Base-by-base conservation (phyloP, 2,329 filamentous ascomycete species). In the Penicillium frequentans region DNA sequence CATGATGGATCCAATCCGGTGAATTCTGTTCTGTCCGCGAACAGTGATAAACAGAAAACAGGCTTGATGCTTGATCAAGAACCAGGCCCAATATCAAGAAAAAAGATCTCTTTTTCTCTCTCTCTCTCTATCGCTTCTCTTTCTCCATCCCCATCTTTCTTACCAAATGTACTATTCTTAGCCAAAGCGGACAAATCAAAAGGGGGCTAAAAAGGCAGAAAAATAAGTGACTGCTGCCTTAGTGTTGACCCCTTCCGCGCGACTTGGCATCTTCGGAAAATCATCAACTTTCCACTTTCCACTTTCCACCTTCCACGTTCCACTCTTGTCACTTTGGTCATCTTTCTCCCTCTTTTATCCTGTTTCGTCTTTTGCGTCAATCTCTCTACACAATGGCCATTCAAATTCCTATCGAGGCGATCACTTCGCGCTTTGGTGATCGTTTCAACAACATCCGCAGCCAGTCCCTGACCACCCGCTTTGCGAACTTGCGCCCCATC, bases 381-480 rank as follows among this genome's bases (percentile, higher is more conserved):
- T 45, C 35, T 44, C 33, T 31, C 19, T 26, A 57, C 70, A 75
- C 68, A 71, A 96, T 96, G 92, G 87, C 91, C 75, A 91, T 98
- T 72, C 90, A 91, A 82, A 95, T 99, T 67, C 95, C 95, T 56
- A 83, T 98, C 70, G 93, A 96, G 76, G 86, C 89, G 71, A 80
- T 98, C 75, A 96, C 93, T 76, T 96, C 92, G 68, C 89, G 93
- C 68, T 85, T 98, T 75, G 95, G 95, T 65, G 91, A 95, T 65
- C 91, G 93, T 73, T 93, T 98, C 79, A 86, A 90, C 67, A 86
- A 88, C 72, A 82, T 97, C 63, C 88, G 91, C 72, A 86, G 87
- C 59, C 90, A 92, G 66, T 90, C 90, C 33, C 75, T 98, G 59
- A 85, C 85, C 58, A 85, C 87, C 64, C 89, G 95, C 64, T 98